Evolutionary conservation across 108 stramenopile genomes (phyloP), one percentile per base, ranked within the genome.

Genomic region (Thalassiosira profunda): DNA sequence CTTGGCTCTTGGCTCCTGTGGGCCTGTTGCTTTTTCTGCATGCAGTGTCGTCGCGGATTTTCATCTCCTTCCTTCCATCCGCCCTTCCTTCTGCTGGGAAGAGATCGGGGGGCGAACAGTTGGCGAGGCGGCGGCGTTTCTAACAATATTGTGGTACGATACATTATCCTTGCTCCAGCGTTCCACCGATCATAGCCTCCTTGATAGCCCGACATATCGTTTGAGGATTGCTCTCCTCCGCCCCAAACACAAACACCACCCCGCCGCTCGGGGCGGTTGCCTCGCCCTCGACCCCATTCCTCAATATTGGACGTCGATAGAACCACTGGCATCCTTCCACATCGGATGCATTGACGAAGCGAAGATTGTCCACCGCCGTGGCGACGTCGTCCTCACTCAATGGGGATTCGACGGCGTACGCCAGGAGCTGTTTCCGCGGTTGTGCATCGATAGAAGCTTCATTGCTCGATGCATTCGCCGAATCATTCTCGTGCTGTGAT

Each of bases 311-410:
- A 23, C 57, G 25, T 23, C 44, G 40, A 43, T 40, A 56, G 28
- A 23, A 68, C 67, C 67, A 68, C 9, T 31, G 67, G 26, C 55
- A 57, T 26, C 14, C 7, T 17, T 52, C 31, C 31, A 68, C 10
- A 33, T n/a, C n/a, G n/a, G 67, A 68, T 5, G 67, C 56, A 31
- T 68, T 33, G 3, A 57, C 55, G 17, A 68, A 68, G 6, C 24
- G 54, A 23, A 57, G 33, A 42, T 68, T 68, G 67, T 68, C 67
- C 15, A 68, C 43, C n/a, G 46, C 24, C 15, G 54, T 68, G 17
- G 55, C 28, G 14, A 68, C 26, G 20, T 31, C 33, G 21, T 68
- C 67, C 55, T 52, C 41, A 1, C 31, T 30, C 34, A 41, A 41
- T 15, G 55, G 56, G 10, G 55, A 57, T 34, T 68, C 55, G 35